Percentiles rank a stretch among this genome's conserved stretches.
These are phyloP conservation scores for Hypoxylon sp. DNA, from an alignment of 2,329 filamentous ascomycete genomes.

Conservation along the genomic window DNA sequence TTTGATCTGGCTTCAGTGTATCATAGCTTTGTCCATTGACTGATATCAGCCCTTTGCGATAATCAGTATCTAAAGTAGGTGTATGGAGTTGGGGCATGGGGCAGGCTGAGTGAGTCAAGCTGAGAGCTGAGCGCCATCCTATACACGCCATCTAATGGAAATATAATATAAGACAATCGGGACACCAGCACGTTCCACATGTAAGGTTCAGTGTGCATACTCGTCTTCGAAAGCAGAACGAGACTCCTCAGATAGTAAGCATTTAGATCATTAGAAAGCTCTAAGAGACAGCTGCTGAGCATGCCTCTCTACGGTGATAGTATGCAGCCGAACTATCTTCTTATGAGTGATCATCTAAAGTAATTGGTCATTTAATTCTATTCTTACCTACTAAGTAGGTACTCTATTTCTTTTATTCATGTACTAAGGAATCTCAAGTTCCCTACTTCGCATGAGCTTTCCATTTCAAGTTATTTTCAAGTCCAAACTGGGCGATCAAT, in stretches of 20 bases:
- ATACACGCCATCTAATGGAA: slow-evolving; percentile 9
- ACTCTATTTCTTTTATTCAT: not conserved
- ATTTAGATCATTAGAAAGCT: too few relatives aligned
- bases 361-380: not conserved
- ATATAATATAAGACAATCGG: not conserved
- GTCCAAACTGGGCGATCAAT: slow-evolving; percentile 17
- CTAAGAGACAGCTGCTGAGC: too few relatives aligned
- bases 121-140: not conserved
- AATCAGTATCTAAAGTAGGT: slow-evolving; percentile 9
- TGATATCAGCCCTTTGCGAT: slow-evolving; percentile 1
- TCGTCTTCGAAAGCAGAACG: not conserved
- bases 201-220: not conserved
- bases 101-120: slow-evolving; percentile 6
- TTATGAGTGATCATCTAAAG: too few relatives aligned
- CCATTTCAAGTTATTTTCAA: slow-evolving; percentile 23
- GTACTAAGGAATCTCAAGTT: not conserved
- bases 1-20: slow-evolving; percentile 12
- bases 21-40: slow-evolving; percentile 16
- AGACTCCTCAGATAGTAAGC: too few relatives aligned
- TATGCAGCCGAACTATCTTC: too few relatives aligned
- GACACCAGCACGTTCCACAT: not conserved
- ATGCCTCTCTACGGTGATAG: too few relatives aligned
- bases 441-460: slow-evolving; percentile 3
- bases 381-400: not conserved
- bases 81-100: slow-evolving; percentile 26